phyloP scores from a whole-genome alignment of 441 rosid species.

The Populus trichocarpa region DNA sequence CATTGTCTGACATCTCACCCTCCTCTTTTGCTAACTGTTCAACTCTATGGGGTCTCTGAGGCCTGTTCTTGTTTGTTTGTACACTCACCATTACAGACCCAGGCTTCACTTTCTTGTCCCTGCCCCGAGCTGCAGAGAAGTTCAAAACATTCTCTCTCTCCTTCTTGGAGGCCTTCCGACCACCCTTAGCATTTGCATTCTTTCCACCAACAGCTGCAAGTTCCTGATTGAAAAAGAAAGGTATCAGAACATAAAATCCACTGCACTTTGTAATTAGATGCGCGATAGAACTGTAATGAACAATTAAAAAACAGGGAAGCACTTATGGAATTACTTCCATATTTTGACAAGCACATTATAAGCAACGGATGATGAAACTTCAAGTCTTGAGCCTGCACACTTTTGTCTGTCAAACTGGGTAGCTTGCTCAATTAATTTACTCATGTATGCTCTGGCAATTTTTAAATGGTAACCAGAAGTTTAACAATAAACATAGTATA shows the following conservation, averaged over 20 bases:
- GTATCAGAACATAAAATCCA: background rate
- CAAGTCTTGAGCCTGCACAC: background rate
- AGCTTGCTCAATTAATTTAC: too few relatives aligned
- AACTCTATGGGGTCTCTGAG: conserved; percentile 55
- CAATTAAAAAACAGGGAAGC: background rate
- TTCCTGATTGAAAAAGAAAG: conserved; percentile 47
- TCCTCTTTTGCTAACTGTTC: conserved; percentile 91
- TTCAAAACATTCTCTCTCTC: conserved; percentile 47
- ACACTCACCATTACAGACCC: conserved; percentile 40
- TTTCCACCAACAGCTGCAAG: conserved; percentile 77
- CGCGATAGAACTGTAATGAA: background rate
- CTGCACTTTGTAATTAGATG: background rate
- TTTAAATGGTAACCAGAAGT: background rate
- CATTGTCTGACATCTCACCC: conserved; percentile 98
- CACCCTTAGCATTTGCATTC: conserved; percentile 53
- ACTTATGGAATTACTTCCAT: background rate
- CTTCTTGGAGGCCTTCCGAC: conserved; percentile 72
- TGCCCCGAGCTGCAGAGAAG: conserved; percentile 39
- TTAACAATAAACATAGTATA: background rate
- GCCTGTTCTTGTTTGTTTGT: conserved; percentile 42
- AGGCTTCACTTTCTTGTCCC: conserved; percentile 55
- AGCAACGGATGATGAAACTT: background rate
- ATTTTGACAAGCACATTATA: background rate
- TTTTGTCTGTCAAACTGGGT: too few relatives aligned
- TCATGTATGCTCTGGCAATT: background rate